Evolutionary conservation across 495 filamentous ascomycete genomes (phyloP).

Genomic region (Aspergillus sclerotioniger): DNA sequence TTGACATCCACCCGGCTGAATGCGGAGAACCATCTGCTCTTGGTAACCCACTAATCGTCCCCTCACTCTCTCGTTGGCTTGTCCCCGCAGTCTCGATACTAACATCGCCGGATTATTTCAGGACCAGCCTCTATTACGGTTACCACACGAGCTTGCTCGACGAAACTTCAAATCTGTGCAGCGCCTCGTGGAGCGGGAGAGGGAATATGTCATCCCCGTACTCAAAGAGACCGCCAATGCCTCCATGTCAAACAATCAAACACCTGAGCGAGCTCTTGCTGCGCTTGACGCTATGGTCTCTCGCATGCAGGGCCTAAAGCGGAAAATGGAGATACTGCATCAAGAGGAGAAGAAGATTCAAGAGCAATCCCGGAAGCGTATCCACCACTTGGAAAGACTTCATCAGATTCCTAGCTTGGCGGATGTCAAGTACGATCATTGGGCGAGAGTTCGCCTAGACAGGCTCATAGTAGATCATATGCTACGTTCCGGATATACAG

Average conservation of each 20-base stretch:
- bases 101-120: conserved; percentile 31
- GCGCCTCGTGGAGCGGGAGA: conserved; percentile 75
- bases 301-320: conserved; percentile 79
- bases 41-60: conserved; percentile 44
- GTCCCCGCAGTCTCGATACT: conserved; percentile 12
- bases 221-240: conserved; percentile 69
- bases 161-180: conserved; percentile 91
- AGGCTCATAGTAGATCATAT: conserved; percentile 88
- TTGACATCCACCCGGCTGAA: conserved; percentile 67
- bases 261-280: conserved; percentile 67
- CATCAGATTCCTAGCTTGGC: conserved; percentile 76
- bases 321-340: conserved; percentile 75
- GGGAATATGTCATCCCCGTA: conserved; percentile 62
- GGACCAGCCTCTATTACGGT: conserved; percentile 93
- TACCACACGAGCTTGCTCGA: conserved; percentile 86
- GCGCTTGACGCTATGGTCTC: conserved; percentile 80
- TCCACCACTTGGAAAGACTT: conserved; percentile 75
- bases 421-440: conserved; percentile 91
- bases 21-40: conserved; percentile 67
- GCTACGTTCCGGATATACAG: conserved; percentile 74
- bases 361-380: conserved; percentile 67
- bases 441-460: conserved; percentile 79
- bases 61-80: conserved; percentile 8
- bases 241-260: conserved; percentile 57
- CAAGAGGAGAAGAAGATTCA: conserved; percentile 76